Evolutionary conservation across 805 yeast genomes (phyloP), one percentile per base, ranked within the genome.

Genomic region (Kurtzmaniella fragi): DNA sequence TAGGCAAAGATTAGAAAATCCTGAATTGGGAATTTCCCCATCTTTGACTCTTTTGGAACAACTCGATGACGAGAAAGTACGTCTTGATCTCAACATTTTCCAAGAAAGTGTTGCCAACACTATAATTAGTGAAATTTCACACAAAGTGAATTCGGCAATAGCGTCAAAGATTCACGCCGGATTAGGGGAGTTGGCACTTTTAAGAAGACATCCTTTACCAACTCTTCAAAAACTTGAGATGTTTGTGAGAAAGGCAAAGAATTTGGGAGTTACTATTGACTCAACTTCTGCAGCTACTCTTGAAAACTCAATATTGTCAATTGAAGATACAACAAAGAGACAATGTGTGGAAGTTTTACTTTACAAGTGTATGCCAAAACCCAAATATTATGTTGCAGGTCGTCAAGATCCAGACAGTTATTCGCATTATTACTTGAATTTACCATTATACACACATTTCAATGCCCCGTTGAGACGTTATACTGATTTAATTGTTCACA

Each of bases 381-480:
- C 95, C 28, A 86, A 84, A 53, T 93, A 93, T 57, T 84, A 80
- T 44, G 77, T 89, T 54, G 95, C 96, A 8, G 97, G 95, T 25
- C 82, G 81, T 55, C 82, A 81, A 37, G 95, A 88, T 48, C 78
- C 86, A 2, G 91, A 83, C 47, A 78, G 75, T 43, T 78, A 75
- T 55, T 82, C 82, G 9, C 95, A 91, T 53, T 93, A 84, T 61
- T 76, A 85, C 54, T 77, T 83, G 56, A 88, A 88, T 47, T 59
- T 84, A 41, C 95, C 96, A 23, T 67, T 88, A 32, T 93, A 87
- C 59, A 87, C 98, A 0, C 97, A 91, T 61, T 90, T 90, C 67
- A 84, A 86, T n/a, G 78, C 95, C 1, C 98, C 99, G 12, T 68
- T 88, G 56, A 77, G 95, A 58, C 76, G 99, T 52, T 93, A 90